These are phyloP conservation scores for Leucocoprinus birnbaumii DNA, from an alignment of 768 basidiomycete genomes.

Conservation along the genomic window DNA sequence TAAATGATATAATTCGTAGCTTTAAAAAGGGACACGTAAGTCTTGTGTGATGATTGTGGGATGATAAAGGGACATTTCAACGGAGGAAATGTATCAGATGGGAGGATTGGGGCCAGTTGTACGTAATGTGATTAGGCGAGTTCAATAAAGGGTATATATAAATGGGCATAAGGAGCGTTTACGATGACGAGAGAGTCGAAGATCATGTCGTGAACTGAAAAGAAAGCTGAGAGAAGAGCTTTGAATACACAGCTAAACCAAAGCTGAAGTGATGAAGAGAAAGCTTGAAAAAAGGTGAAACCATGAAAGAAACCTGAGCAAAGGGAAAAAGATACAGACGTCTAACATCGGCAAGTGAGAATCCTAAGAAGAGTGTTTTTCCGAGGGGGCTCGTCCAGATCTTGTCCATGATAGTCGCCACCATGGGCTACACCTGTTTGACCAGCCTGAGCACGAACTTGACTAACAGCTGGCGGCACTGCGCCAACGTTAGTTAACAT, in stretches of 20 bases:
- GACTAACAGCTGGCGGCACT: slow-evolving; percentile 70
- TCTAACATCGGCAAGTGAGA: slow-evolving; percentile 76
- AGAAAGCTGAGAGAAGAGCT: neutral
- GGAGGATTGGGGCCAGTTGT: neutral
- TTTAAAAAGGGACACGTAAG: slow-evolving; percentile 9
- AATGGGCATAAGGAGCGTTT: slow-evolving; percentile 14
- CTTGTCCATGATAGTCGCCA: slow-evolving; percentile 55
- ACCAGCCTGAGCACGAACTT: slow-evolving; percentile 67
- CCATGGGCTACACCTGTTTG: slow-evolving; percentile 65
- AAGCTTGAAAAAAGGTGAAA: slow-evolving; percentile 18
- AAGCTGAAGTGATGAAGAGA: slow-evolving; percentile 15
- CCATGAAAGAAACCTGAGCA: slow-evolving; percentile 20
- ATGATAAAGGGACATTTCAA: slow-evolving; percentile 1
- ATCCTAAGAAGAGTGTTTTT: slow-evolving; percentile 61
- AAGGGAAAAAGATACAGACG: slow-evolving; percentile 20
- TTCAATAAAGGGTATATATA: slow-evolving; percentile 18
- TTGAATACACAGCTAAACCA: slow-evolving; percentile 4
- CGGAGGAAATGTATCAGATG: neutral
- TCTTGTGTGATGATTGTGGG: neutral
- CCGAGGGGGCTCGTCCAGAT: slow-evolving; percentile 49
- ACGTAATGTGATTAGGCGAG: slow-evolving; percentile 11
- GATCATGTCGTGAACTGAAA: slow-evolving; percentile 16
- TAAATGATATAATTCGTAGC: slow-evolving; percentile 19
- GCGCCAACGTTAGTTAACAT: slow-evolving; percentile 74
- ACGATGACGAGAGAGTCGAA: slow-evolving; percentile 7